Conservation (phyloP, 192 early-diverging fungal species). For the Rhizophagus sp. region DNA sequence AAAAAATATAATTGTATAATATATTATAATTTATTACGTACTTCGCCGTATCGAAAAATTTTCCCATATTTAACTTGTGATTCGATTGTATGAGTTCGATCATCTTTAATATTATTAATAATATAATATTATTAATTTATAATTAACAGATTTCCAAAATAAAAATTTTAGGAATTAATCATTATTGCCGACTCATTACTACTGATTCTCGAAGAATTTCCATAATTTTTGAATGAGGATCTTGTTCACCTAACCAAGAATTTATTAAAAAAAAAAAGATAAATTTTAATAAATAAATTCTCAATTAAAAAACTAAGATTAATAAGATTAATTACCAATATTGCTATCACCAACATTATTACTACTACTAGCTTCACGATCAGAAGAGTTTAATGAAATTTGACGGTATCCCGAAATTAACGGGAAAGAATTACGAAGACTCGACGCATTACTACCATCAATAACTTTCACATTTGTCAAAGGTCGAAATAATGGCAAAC, state of each 20-base stretch:
- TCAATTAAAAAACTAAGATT: neutral
- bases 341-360: neutral
- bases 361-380: neutral
- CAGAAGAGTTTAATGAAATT: neutral
- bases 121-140: too few species aligned
- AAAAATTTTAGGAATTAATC: too few species aligned
- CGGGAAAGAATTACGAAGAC: neutral
- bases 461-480: neutral
- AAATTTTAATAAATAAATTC: neutral
- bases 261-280: neutral
- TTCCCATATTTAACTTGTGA: constrained; percentile 11
- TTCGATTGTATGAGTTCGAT: neutral
- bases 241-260: neutral
- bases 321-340: neutral
- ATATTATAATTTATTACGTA: neutral
- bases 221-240: constrained; percentile 19
- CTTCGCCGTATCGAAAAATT: neutral
- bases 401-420: neutral
- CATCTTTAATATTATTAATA: neutral
- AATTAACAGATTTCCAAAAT: too few species aligned
- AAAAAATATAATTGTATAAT: too few species aligned
- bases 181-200: neutral
- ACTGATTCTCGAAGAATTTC: constrained; percentile 22
- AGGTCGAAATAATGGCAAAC: neutral
- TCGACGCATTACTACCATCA: neutral